Evolutionary conservation across 257 asterid species (phyloP).

Genomic region (Osmanthus fragrans): DNA sequence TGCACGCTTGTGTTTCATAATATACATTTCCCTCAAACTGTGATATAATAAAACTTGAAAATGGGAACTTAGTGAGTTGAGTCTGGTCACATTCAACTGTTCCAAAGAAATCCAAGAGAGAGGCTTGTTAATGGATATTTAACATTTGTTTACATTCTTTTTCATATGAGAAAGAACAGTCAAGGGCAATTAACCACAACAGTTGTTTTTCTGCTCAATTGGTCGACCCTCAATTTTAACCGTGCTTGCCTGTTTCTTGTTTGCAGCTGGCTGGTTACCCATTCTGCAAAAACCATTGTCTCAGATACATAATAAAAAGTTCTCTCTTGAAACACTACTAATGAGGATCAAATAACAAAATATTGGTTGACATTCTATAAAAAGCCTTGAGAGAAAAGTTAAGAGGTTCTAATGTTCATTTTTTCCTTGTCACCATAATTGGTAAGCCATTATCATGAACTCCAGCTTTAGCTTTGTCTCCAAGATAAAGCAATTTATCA

Average conservation of each 20-base stretch:
- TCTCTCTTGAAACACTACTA: neutral
- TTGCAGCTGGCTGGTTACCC: conserved; percentile 76
- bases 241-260: conserved; percentile 51
- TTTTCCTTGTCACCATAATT: neutral
- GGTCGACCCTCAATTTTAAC: conserved; percentile 93
- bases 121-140: neutral
- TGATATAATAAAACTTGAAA: neutral
- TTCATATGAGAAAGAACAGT: conserved; percentile 2
- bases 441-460: neutral
- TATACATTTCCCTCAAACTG: neutral
- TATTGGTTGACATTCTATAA: neutral
- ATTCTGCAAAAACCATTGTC: conserved; percentile 49
- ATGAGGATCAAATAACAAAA: neutral
- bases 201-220: conserved; percentile 89
- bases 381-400: neutral
- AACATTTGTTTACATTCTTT: conserved; percentile 30
- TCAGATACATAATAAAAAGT: neutral
- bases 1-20: neutral
- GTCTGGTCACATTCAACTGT: neutral
- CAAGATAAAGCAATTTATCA: neutral
- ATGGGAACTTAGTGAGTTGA: neutral
- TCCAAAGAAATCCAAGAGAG: neutral
- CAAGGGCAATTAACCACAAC: conserved; percentile 59
- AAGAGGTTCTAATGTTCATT: neutral
- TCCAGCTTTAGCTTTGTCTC: neutral